A percentile compares a stretch with the other conserved stretches of the same genome.
These are phyloP conservation scores for Pholiota molesta DNA, from an alignment of 768 basidiomycete genomes.

Conservation along the genomic window DNA sequence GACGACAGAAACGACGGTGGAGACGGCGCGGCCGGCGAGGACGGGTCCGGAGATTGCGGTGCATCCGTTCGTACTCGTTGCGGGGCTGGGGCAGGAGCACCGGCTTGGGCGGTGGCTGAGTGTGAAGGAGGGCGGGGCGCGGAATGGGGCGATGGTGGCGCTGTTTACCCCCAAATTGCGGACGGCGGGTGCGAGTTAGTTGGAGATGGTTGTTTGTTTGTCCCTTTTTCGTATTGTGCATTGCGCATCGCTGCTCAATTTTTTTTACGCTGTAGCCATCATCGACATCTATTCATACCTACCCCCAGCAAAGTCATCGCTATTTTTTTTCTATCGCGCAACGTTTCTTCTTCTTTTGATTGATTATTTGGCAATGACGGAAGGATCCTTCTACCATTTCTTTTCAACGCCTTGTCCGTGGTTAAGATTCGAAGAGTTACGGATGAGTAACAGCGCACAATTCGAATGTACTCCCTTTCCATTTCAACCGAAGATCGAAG, in stretches of 20 bases:
- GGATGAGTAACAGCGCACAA: too few relatives aligned
- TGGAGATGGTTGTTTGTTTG: not conserved
- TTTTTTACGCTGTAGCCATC: not conserved
- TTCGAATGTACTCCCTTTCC: not conserved
- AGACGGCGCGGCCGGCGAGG: not conserved
- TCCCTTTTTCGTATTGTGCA: not conserved
- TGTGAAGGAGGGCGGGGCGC: conserved; percentile 65
- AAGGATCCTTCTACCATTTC: not conserved
- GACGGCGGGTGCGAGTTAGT: not conserved
- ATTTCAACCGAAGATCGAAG: not conserved
- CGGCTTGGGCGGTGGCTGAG: conserved; percentile 88
- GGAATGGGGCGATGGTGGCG: conserved; percentile 71
- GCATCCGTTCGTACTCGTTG: conserved; percentile 62
- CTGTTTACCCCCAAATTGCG: conserved; percentile 7
- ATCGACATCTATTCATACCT: not conserved
- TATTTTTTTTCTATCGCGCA: not conserved
- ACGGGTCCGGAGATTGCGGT: conserved; percentile 21
- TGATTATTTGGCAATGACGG: not conserved
- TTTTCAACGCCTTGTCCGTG: not conserved
- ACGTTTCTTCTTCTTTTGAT: not conserved
- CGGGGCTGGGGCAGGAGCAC: conserved; percentile 86
- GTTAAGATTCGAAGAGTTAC: not conserved
- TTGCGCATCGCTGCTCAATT: not conserved
- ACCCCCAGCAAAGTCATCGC: not conserved
- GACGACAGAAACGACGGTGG: not conserved